These are phyloP conservation scores for Trichoderma reesei DNA, from an alignment of 495 filamentous ascomycete species.

Conservation along the genomic window DNA sequence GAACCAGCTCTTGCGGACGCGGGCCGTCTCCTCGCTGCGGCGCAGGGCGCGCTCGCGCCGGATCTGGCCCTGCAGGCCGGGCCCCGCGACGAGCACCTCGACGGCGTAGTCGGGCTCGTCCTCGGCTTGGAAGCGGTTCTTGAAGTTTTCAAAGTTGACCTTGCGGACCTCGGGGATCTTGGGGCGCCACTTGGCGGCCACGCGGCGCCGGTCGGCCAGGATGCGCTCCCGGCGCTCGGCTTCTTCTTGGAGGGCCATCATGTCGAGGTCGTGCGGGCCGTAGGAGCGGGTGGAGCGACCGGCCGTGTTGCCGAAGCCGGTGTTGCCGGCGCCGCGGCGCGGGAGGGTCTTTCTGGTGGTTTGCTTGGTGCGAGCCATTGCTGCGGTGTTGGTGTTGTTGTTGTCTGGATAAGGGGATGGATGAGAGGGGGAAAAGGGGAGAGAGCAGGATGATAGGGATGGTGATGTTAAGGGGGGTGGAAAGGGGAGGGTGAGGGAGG, in stretches of 20 bases:
- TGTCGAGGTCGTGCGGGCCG: conserved; percentile 1
- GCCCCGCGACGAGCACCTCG: conserved; percentile 22
- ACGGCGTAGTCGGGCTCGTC: conserved; percentile 23
- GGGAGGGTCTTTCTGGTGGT: background rate
- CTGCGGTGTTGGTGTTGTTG: background rate
- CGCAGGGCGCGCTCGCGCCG: conserved; percentile 21
- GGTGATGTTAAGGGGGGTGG: no score
- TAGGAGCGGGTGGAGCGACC: background rate
- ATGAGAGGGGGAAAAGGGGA: background rate
- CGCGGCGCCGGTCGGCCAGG: conserved; percentile 20
- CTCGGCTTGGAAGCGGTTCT: conserved; percentile 21
- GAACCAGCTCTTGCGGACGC: conserved; percentile 18
- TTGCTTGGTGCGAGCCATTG: conserved; percentile 4
- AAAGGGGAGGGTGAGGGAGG: no score
- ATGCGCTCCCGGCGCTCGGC: conserved; percentile 21
- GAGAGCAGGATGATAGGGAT: no score
- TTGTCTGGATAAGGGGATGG: no score
- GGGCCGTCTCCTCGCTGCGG: conserved; percentile 20
- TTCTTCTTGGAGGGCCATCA: conserved; percentile 20
- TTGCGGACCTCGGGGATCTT: conserved; percentile 23
- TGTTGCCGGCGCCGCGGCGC: background rate
- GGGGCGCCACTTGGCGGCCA: conserved; percentile 23
- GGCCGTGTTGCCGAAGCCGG: background rate
- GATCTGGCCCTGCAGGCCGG: conserved; percentile 21
- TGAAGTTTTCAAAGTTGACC: conserved; percentile 9